Base-by-base conservation (phyloP, 495 filamentous ascomycete genomes). In the Penicillium angulare region DNA sequence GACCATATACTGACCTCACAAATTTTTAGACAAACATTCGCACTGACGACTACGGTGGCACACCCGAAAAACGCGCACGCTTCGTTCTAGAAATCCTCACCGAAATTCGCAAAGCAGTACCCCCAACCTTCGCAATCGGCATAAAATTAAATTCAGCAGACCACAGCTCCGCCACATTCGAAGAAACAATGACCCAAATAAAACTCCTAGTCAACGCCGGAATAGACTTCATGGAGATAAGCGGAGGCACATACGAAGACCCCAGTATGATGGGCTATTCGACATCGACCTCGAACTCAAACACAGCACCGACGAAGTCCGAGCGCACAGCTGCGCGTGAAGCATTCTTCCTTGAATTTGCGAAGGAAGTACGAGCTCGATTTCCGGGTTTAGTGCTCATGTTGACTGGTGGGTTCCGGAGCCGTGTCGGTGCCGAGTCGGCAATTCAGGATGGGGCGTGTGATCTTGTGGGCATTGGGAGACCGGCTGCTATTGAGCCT, bases 81-180 rank as follows among this genome's bases (percentile, higher is more conserved):
- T 75, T 82, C 39, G 61, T 79, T 34, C 67, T 81, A 2, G 75
- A 76, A 12, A 73, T 78, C 54, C 68, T 78, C 12, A 31, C 38
- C 5, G 57, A 65, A 47, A 73, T 66, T 45, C 68, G 79, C 32
- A 59, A 65, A 39, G 75, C 65, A 15, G 77, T 77, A 1, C 76
- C 74, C 0, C 4, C 65, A 3, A 61, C 56, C 0, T 85, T 86
- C 56, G 70, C 66, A 39, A 72, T 86, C 32, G 81, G 82, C 13
- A 73, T 86, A 35, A 86, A 86, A 61, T 53, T 86, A 26, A 86
- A 85, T 61, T 83, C 80, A 6, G 79, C 75, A 1, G 83, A 86
- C 49, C 72, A 74, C 62, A 70, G 69, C 62, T 65, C 60, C 5
- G 55, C 68, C 7, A 70, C 65, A 38, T 59, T 82, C 41, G 71